Percentiles rank a stretch among this genome's conserved stretches.
Conservation (phyloP, 2,329 filamentous ascomycete species). For the Trichoderma sp. region DNA sequence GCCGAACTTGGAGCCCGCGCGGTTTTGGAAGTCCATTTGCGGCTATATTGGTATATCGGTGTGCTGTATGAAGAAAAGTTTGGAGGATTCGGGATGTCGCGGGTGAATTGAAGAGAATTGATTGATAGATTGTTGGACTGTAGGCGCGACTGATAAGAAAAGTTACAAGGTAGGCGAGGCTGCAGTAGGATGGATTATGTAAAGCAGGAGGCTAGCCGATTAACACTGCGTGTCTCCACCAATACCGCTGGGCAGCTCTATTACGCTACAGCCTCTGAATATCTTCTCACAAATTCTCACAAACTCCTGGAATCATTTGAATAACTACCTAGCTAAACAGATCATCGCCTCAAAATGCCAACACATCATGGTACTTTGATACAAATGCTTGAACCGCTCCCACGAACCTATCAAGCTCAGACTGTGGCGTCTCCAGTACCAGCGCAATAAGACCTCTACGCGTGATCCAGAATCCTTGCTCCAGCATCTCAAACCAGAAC, state of each 20-base stretch:
- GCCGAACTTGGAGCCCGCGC: slow-evolving; percentile 95
- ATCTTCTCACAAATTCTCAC: too few relatives aligned
- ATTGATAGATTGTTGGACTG: not conserved
- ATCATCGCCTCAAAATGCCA: not conserved
- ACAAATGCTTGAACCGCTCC: slow-evolving; percentile 43
- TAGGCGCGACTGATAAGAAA: slow-evolving; percentile 15
- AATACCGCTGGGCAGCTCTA: not conserved
- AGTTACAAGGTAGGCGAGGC: slow-evolving; percentile 14
- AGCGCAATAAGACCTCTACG: slow-evolving; percentile 48
- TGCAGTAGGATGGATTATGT: not conserved
- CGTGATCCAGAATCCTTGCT: slow-evolving; percentile 49
- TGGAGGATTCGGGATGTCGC: not conserved
- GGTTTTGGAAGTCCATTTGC: slow-evolving; percentile 78
- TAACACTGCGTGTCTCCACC: not conserved
- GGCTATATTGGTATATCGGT: not conserved
- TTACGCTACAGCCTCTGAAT: not conserved
- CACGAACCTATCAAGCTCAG: slow-evolving; percentile 49
- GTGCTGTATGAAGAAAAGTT: not conserved
- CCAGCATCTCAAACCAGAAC: slow-evolving; percentile 53
- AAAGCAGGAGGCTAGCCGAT: slow-evolving; percentile 11
- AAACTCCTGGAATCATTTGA: not conserved
- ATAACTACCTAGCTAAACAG: not conserved
- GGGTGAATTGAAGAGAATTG: not conserved
- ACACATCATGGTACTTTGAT: slow-evolving; percentile 34
- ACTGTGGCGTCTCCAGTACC: slow-evolving; percentile 44